Conservation (phyloP, 768 basidiomycete species). For the Rickenella mellea region DNA sequence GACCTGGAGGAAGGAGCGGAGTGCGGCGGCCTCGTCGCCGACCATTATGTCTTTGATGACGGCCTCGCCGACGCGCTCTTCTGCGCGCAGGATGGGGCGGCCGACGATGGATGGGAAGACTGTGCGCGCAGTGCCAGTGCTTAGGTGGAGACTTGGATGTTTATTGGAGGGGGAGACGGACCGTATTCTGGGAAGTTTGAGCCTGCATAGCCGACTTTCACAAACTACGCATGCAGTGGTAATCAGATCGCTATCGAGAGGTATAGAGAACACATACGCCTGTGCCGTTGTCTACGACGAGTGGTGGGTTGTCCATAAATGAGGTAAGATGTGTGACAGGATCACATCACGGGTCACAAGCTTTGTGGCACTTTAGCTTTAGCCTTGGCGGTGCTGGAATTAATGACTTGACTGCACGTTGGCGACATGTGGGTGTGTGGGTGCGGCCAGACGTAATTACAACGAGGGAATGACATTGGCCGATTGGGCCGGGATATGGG, state of each 20-base stretch:
- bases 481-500: too few species aligned
- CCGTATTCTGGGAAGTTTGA: constrained; percentile 60
- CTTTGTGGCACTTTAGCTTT: too few species aligned
- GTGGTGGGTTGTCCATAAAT: constrained; percentile 29
- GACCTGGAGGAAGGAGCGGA: constrained; percentile 91
- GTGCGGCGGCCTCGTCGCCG: constrained; percentile 91
- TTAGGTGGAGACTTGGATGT: not conserved
- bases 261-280: constrained; percentile 30
- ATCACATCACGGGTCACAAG: too few species aligned
- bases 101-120: constrained; percentile 97
- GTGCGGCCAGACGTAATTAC: too few species aligned
- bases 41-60: constrained; percentile 97
- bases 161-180: constrained; percentile 11
- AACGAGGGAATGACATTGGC: too few species aligned
- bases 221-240: constrained; percentile 30
- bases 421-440: too few species aligned
- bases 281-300: constrained; percentile 61
- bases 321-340: too few species aligned
- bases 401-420: too few species aligned
- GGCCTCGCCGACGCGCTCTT: constrained; percentile 82
- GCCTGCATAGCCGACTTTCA: constrained; percentile 56
- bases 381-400: too few species aligned
- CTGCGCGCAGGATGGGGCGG: constrained; percentile 92
- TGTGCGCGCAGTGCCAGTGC: constrained; percentile 17
- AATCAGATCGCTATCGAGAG: not conserved